Evolutionary conservation across 2,329 filamentous ascomycete genomes (phyloP), one percentile per base, ranked within the genome.

Genomic region (Botryotinia convoluta): DNA sequence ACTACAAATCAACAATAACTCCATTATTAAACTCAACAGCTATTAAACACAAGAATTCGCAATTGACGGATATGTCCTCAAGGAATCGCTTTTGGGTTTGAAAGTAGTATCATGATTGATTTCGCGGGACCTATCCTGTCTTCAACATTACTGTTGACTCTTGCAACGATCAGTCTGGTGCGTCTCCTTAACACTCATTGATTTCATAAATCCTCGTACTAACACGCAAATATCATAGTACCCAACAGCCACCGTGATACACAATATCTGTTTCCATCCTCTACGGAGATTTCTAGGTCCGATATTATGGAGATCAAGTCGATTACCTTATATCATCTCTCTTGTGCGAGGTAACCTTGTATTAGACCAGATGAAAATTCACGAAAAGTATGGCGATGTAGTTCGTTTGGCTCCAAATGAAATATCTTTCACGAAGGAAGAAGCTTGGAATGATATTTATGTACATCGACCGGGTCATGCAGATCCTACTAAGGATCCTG

Each of bases 191-290:
- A 18, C 0, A 57, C 35, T 62, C 0, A 3, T 22, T 62, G 5
- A 26, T 3, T 14, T 12, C 1, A 10, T 2, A 1, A 39, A n/a
- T 14, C 3, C 10, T 62, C 0, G 26, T 62, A 3, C 60, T 62
- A 26, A 62, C 4, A 14, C 2, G 1, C 20, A 62, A 14, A 51
- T 6, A 14, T 8, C 4, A 39, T 12, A 62, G 35, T 62, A 39
- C 9, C 60, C 60, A 22, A 1, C 45, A 73, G 83, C 86, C 20
- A 85, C 89, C 80, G 81, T 89, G 35, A 84, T 86, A 69, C 87
- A 90, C 75, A 78, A 89, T 7, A 84, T 86, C 0, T 84, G 89
- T 83, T 84, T 79, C 80, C 79, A 67, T 77, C 80, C 61, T 59
- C 77, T 82, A 71, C 77, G 67, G 22, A 71, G 63, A 26, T 81